Conservation (phyloP, 495 filamentous ascomycete genomes). For the Hypoxylon cercidicola region DNA sequence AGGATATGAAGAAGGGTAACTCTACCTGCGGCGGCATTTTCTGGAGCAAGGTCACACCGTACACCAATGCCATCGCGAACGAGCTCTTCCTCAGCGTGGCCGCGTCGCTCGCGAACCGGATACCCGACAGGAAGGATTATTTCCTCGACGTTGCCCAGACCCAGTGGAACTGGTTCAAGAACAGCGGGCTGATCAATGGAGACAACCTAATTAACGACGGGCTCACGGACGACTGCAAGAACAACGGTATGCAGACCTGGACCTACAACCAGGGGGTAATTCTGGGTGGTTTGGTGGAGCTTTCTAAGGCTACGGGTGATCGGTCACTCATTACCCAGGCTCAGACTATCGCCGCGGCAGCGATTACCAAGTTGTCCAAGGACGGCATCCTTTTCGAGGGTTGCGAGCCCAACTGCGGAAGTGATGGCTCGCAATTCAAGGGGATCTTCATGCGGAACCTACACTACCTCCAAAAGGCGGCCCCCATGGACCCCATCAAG, state of each 20-base stretch:
- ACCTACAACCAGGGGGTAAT: conserved; percentile 87
- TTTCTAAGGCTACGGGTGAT: conserved; percentile 66
- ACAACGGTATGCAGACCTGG: conserved; percentile 72
- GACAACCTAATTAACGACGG: conserved; percentile 79
- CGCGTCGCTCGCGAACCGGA: conserved; percentile 77
- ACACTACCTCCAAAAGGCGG: conserved; percentile 62
- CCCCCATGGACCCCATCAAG: conserved; percentile 61
- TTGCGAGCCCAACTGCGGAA: conserved; percentile 72
- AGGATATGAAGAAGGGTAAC: conserved; percentile 68
- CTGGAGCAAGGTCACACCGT: conserved; percentile 70
- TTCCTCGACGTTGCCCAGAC: conserved; percentile 67
- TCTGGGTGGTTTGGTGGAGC: conserved; percentile 76
- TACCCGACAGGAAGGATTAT: conserved; percentile 54
- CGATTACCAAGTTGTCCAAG: conserved; percentile 62
- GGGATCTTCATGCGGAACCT: conserved; percentile 82
- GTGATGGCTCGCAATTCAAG: conserved; percentile 77
- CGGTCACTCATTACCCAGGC: conserved; percentile 64
- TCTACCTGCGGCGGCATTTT: conserved; percentile 71
- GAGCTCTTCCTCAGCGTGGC: conserved; percentile 77
- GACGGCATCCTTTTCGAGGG: conserved; percentile 73
- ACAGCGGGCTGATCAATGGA: conserved; percentile 71
- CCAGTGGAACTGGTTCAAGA: conserved; percentile 76
- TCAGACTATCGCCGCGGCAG: conserved; percentile 71
- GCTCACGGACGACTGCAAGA: conserved; percentile 66
- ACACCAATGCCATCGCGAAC: conserved; percentile 79